These are phyloP conservation scores for Cyberlindnera euphorbiiphila DNA, from an alignment of 805 yeast genomes.

Conservation along the genomic window DNA sequence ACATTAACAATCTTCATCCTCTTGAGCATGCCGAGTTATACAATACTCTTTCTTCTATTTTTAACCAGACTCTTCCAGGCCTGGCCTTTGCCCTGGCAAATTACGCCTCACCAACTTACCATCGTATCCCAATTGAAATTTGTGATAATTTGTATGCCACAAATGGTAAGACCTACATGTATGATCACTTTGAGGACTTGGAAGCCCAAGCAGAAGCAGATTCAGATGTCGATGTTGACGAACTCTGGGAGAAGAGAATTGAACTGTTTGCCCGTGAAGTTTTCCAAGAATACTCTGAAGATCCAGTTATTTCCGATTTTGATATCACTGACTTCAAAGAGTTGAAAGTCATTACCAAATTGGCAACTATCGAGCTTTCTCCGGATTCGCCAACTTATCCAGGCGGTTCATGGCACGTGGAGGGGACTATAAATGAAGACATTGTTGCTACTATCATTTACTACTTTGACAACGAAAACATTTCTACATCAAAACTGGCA, in stretches of 20 bases:
- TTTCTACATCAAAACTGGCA: conserved; percentile 5
- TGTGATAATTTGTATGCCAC: conserved; percentile 1
- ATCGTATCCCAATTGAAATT: conserved; percentile 3
- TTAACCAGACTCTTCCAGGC: conserved; percentile 8
- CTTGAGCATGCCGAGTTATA: conserved; percentile 1
- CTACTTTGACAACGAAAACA: conserved; percentile 11
- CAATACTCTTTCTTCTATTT: background rate
- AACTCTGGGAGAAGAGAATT: background rate
- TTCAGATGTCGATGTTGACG: conserved; percentile 1
- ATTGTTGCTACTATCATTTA: conserved; percentile 11
- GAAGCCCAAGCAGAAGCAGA: conserved; percentile 1
- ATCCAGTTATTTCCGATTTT: conserved; percentile 2
- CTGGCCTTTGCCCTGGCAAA: conserved; percentile 4
- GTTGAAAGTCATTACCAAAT: conserved; percentile 10
- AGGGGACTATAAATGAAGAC: conserved; percentile 12
- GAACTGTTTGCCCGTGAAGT: conserved; percentile 3
- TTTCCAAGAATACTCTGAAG: conserved; percentile 1
- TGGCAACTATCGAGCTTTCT: conserved; percentile 10
- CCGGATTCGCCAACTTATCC: conserved; percentile 6
- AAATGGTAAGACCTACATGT: background rate
- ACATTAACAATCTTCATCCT: conserved; percentile 12
- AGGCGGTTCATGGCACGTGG: conserved; percentile 13
- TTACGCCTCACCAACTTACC: conserved; percentile 3
- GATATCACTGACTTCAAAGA: conserved; percentile 3
- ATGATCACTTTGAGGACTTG: background rate